Evolutionary conservation across 2,329 filamentous ascomycete genomes (phyloP), one percentile per base, ranked within the genome.

Genomic region (Pseudocercospora macadamiae): DNA sequence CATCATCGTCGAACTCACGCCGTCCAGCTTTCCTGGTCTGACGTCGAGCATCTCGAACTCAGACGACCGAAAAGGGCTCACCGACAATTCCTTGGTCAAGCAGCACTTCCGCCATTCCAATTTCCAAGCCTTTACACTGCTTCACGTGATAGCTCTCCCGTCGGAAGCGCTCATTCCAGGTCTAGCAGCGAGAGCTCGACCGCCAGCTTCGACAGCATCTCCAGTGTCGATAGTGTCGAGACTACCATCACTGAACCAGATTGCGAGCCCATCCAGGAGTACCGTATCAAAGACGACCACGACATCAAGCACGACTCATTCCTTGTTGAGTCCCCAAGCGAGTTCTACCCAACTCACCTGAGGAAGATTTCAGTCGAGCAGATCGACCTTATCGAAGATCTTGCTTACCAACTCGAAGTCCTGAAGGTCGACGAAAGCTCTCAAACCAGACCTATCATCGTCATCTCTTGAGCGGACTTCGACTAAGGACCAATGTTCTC

Each of bases 171-270:
- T 45, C 42, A 45, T 45, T 45, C 42, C 42, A 45, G 42, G 6
- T 21, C 42, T n/a, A 23, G 3, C 25, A 45, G 42, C 21, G 42
- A 45, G 19, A 21, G 21, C 42, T 45, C 42, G 12, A 45, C 42
- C 2, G 42, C 42, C 21, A 45, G 42, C 42, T 45, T 45, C n/a
- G 42, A 45, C 42, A 45, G 42, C 42, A 45, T n/a, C 21, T 45
- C 42, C 42, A 45, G 42, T 12, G 42, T 45, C 14, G 42, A 45
- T 21, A 23, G 18, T 25, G 42, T 45, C 8, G 42, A 26, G 9
- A 45, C 42, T n/a, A n/a, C 42, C 21, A 45, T 45, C 42, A 45
- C 42, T n/a, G 42, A 25, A 14, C 42, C 42, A 21, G 42, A 45
- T n/a, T 45, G 42, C 23, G 42, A 45, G 19, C 42, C 42, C 23